Conservation (phyloP, 805 yeast genomes). For the Cyberlindnera meyerae region DNA sequence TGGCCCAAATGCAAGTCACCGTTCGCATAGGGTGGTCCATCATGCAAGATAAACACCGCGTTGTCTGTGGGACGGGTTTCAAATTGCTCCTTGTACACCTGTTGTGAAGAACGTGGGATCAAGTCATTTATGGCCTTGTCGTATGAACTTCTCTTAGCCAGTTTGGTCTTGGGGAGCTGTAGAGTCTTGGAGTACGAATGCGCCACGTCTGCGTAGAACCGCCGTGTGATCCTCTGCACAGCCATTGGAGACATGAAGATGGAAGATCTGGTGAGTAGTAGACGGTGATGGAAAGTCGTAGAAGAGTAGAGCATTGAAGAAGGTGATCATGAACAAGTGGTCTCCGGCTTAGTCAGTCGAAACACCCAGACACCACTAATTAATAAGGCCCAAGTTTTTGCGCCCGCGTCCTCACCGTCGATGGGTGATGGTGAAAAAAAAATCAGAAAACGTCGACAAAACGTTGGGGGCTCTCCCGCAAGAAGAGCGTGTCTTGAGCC, state of each 20-base stretch:
- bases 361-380: not conserved
- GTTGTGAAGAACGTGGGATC: slow-evolving; percentile 50
- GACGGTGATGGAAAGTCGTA: not conserved
- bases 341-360: not conserved
- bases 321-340: too few species aligned
- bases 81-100: slow-evolving; percentile 63
- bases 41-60: slow-evolving; percentile 68
- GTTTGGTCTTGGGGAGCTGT: slow-evolving; percentile 59
- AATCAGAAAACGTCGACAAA: slow-evolving; percentile 7
- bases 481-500: too few species aligned
- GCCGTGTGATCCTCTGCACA: not conserved
- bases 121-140: slow-evolving; percentile 36
- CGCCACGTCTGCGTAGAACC: slow-evolving; percentile 14
- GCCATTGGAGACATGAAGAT: too few species aligned
- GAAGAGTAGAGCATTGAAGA: too few species aligned
- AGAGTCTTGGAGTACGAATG: slow-evolving; percentile 26
- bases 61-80: slow-evolving; percentile 26
- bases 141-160: slow-evolving; percentile 57
- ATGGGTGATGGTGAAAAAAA: not conserved
- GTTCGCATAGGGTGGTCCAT: slow-evolving; percentile 98
- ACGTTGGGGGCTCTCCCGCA: too few species aligned
- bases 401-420: too few species aligned
- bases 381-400: too few species aligned
- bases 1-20: slow-evolving; percentile 92
- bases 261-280: too few species aligned